Conservation (phyloP, 2,329 filamentous ascomycete genomes). For the Colletotrichum filicis region DNA sequence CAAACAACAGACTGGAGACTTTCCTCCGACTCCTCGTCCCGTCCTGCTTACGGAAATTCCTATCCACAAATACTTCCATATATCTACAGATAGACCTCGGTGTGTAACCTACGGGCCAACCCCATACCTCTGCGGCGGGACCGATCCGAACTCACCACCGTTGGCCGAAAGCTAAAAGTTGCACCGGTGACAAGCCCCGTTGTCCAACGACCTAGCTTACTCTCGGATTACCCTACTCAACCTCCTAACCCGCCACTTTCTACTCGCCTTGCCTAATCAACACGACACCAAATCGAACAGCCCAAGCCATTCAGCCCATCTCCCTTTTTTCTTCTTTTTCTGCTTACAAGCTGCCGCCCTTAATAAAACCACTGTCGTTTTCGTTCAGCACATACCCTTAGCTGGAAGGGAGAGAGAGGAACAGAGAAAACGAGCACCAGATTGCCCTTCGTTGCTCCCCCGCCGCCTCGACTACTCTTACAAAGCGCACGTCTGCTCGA, state of each 20-base stretch:
- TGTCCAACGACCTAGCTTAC: not conserved
- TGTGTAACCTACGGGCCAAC: not conserved
- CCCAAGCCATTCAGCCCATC: not conserved
- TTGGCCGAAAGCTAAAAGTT: slow-evolving; percentile 17
- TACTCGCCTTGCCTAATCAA: not conserved
- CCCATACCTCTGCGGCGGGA: slow-evolving; percentile 6
- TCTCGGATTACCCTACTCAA: not conserved
- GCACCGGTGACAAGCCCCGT: slow-evolving; percentile 8
- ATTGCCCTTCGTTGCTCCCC: not conserved
- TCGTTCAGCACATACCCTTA: slow-evolving; percentile 1
- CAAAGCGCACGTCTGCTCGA: not conserved
- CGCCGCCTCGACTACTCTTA: not conserved
- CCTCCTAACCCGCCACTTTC: not conserved
- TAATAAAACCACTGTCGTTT: slow-evolving; percentile 11
- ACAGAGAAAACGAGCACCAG: not conserved
- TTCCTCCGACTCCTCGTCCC: not conserved
- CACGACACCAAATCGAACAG: not conserved
- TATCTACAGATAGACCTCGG: no score
- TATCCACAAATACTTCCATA: not conserved
- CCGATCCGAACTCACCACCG: slow-evolving; percentile 29
- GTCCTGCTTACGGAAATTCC: no score
- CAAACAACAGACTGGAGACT: not conserved
- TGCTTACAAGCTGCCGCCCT: slow-evolving; percentile 2
- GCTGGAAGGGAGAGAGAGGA: not conserved
- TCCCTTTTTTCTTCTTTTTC: slow-evolving; percentile 2